A percentile compares a stretch with the other conserved stretches of the same genome.
Evolutionary conservation across 2,329 filamentous ascomycete genomes (phyloP).

Genomic region (Fusarium succisae): DNA sequence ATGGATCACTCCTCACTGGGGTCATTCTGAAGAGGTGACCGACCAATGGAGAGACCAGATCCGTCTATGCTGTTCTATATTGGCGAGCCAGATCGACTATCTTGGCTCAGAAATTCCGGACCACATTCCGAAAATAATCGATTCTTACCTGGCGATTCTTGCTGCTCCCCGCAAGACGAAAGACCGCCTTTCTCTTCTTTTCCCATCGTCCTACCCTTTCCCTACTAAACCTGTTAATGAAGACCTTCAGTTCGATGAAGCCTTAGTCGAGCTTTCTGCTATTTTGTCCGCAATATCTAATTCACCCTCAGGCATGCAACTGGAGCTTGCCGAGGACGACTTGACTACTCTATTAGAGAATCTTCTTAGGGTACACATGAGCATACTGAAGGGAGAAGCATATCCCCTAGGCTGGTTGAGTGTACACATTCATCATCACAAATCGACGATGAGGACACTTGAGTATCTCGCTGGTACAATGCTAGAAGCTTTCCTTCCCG

Average conservation of each 20-base stretch:
- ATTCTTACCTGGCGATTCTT: conserved; percentile 85
- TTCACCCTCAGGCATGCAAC: conserved; percentile 74
- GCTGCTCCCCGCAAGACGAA: conserved; percentile 62
- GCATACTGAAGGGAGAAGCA: conserved; percentile 86
- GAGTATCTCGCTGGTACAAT: conserved; percentile 84
- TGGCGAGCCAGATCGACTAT: conserved; percentile 84
- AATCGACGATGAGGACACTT: conserved; percentile 85
- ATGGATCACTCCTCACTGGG: conserved; percentile 97
- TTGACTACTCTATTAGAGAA: conserved; percentile 79
- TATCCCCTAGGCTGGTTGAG: conserved; percentile 93
- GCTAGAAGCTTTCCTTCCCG: conserved; percentile 83
- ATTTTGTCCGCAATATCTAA: conserved; percentile 85
- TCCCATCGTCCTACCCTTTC: conserved; percentile 91
- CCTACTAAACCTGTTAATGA: conserved; percentile 74
- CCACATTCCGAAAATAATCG: conserved; percentile 89
- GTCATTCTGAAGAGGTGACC: conserved; percentile 74
- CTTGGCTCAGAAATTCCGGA: conserved; percentile 84
- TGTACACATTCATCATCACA: conserved; percentile 91
- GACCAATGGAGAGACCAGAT: conserved; percentile 94
- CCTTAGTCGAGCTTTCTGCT: conserved; percentile 86
- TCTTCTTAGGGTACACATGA: conserved; percentile 85
- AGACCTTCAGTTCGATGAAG: conserved; percentile 78
- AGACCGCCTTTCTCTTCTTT: conserved; percentile 82
- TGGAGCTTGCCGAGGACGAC: conserved; percentile 79
- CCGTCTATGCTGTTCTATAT: conserved; percentile 89